phyloP scores from a whole-genome alignment of 371 early-diverging fungal species.

The Lichtheimia ornata region DNA sequence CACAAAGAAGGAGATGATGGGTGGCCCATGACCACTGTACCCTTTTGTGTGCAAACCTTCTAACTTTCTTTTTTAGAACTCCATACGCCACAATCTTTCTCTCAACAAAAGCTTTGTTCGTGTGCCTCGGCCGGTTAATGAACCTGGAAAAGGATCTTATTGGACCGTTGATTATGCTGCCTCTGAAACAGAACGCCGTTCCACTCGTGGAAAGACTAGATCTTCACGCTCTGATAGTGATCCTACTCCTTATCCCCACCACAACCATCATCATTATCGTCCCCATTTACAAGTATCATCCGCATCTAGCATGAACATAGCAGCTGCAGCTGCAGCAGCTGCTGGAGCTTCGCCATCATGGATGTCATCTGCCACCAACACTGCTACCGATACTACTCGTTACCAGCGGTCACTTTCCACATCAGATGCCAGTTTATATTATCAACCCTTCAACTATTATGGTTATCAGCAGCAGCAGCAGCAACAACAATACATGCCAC shows the following conservation, averaged over 20 bases:
- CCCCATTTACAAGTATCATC: no score
- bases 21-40: background rate
- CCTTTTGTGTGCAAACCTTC: background rate
- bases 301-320: background rate
- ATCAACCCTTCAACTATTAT: no score
- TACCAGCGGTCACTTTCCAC: no score
- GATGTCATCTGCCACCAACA: no score
- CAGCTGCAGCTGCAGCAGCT: background rate
- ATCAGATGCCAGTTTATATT: no score
- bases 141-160: slow-evolving; percentile 97
- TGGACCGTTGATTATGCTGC: slow-evolving; percentile 78
- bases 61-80: slow-evolving; percentile 67
- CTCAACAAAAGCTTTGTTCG: slow-evolving; percentile 93
- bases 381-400: no score
- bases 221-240: background rate
- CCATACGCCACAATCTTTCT: slow-evolving; percentile 97
- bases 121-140: slow-evolving; percentile 84
- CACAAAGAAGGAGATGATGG: background rate
- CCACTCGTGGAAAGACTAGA: slow-evolving; percentile 1
- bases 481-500: no score
- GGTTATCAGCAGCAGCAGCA: no score
- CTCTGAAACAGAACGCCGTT: slow-evolving; percentile 22
- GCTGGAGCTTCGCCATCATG: background rate
- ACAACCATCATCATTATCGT: no score
- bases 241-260: background rate